Evolutionary conservation across 495 filamentous ascomycete species (phyloP), one percentile per base, ranked within the genome.

Genomic region (Tuber brumale): DNA sequence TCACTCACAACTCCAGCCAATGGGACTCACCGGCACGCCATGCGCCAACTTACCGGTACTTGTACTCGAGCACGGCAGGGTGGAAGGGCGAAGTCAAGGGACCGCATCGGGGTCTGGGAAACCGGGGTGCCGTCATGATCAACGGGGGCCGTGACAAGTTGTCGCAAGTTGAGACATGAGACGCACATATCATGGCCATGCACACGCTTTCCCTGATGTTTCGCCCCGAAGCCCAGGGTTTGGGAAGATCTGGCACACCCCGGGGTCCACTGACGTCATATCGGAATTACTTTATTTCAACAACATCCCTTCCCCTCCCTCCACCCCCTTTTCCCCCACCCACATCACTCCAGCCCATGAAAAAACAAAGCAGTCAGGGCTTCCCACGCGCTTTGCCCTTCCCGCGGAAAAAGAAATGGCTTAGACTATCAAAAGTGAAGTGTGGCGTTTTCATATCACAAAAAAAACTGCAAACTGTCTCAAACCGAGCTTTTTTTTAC

Each of bases 281-380:
- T n/a, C 46, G 46, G 46, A 51, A 51, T 51, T 51, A 51, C 46
- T 51, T 51, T 51, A 51, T 51, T 51, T 51, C 21, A 51, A 51
- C 46, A 51, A 23, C 46, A 23, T n/a, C 21, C 46, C 23, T n/a
- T 51, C 21, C 46, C 46, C 46, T n/a, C 46, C 8, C 7, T n/a
- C 21, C 8, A 19, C 6, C 46, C 46, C 45, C 19, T 12, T 12
- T 21, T 48, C 6, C 19, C 45, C 12, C 21, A 8, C 46, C 21
- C 46, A 51, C 46, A 23, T 3, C 21, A n/a, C 37, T 39, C 37
- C 37, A 19, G n/a, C 46, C 1, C 21, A 51, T 0, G 23, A 6
- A 21, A n/a, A 51, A n/a, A 21, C 6, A 21, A 21, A 16, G 18
- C 1, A 5, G 21, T 1, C 46, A 21, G 21, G 46, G 46, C 23